phyloP scores from a whole-genome alignment of 495 filamentous ascomycete genomes.

The Staphylotrichum longicolle region DNA sequence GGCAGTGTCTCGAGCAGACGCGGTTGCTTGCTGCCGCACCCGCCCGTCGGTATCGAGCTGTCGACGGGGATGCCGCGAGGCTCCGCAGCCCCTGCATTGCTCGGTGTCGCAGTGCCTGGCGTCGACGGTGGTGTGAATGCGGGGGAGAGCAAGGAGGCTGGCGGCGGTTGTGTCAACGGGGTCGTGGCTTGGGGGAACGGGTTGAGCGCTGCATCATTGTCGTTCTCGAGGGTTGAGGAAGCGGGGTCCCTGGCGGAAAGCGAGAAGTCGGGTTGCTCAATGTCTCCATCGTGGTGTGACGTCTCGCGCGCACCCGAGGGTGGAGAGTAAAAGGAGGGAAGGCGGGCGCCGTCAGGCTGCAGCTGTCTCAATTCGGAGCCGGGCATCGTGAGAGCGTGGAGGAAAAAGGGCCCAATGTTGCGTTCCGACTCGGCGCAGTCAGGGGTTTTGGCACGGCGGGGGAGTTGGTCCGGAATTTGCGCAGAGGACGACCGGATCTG shows the following conservation, averaged over 20 bases:
- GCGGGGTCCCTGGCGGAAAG: slow-evolving; percentile 11
- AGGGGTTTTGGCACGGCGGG: neutral
- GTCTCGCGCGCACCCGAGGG: slow-evolving; percentile 29
- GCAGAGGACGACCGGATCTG: neutral
- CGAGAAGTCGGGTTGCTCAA: slow-evolving; percentile 26
- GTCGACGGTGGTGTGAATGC: slow-evolving; percentile 81
- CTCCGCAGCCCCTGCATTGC: slow-evolving; percentile 30
- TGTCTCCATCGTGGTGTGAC: slow-evolving; percentile 22
- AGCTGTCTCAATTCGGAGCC: slow-evolving; percentile 22
- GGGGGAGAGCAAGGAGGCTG: slow-evolving; percentile 62
- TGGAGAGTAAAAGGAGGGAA: slow-evolving; percentile 52
- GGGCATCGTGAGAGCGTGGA: slow-evolving; percentile 23
- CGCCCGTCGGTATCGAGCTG: slow-evolving; percentile 48
- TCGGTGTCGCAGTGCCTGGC: slow-evolving; percentile 59
- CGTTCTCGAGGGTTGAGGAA: slow-evolving; percentile 1
- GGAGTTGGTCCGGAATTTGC: neutral
- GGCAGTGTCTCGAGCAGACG: slow-evolving; percentile 68
- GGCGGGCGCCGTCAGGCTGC: slow-evolving; percentile 33
- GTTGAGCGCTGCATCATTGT: neutral
- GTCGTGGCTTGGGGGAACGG: slow-evolving; percentile 10
- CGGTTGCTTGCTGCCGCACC: slow-evolving; percentile 57
- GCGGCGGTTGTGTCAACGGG: slow-evolving; percentile 33
- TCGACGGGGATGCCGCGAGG: slow-evolving; percentile 56
- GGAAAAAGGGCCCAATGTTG: neutral
- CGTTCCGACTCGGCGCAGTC: neutral